These are phyloP conservation scores for Puccinia polysora DNA, from an alignment of 1,284 basidiomycete genomes.

Conservation along the genomic window DNA sequence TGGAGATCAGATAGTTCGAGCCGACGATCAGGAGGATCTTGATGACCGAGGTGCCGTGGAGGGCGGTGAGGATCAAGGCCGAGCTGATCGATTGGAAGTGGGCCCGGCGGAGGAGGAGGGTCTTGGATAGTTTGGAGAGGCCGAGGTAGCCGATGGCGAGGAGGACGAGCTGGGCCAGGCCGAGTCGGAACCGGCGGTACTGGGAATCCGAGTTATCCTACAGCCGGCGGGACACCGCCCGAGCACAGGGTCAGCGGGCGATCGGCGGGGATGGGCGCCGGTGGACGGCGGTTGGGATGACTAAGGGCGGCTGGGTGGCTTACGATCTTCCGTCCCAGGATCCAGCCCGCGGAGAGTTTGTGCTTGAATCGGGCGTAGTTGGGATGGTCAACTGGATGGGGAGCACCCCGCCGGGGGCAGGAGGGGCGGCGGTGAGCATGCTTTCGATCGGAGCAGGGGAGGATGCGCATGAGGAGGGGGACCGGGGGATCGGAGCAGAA, in stretches of 20 bases:
- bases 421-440: neutral
- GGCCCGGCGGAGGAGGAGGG: conserved; percentile 46
- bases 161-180: conserved; percentile 49
- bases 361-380: conserved; percentile 66
- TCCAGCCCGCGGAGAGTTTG: conserved; percentile 61
- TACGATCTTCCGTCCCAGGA: conserved; percentile 56
- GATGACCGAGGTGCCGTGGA: conserved; percentile 81
- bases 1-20: conserved; percentile 68
- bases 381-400: conserved; percentile 58
- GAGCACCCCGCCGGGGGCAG: no score
- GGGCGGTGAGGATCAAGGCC: conserved; percentile 64
- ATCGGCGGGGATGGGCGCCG: no score
- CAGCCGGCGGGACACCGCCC: no score
- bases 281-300: neutral
- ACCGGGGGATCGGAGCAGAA: no score
- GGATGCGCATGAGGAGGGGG: no score
- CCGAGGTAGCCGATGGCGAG: conserved; percentile 51
- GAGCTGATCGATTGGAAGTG: conserved; percentile 60
- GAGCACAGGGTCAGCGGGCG: neutral
- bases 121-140: conserved; percentile 16
- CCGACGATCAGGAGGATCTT: conserved; percentile 72
- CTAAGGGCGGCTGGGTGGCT: conserved; percentile 44
- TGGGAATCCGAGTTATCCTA: conserved; percentile 56
- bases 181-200: conserved; percentile 54
- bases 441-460: neutral